Base-by-base conservation (phyloP, 139 green algal genomes). In the Diplosphaera chodatii region DNA sequence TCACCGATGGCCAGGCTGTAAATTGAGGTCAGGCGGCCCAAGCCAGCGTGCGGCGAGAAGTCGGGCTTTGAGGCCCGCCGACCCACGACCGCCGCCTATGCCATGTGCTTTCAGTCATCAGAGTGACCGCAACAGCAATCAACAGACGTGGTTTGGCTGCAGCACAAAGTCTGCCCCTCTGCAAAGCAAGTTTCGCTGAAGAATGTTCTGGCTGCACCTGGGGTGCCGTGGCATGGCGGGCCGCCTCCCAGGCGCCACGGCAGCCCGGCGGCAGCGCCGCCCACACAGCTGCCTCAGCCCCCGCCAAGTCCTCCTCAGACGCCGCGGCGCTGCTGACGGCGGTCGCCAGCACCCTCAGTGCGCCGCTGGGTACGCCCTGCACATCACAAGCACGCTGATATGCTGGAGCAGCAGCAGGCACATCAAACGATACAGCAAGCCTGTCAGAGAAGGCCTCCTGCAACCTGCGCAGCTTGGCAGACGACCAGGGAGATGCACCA, bases 241-340 rank as follows among this genome's bases (percentile, higher is more conserved):
- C 31, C 3, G 31, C 23, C 27, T 68, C 64, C 30, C 29, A 68
- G 20, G 29, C 64, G 59, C 64, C 31, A 8, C 30, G 31, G 64
- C 64, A 70, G 33, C 31, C 33, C 21, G 33, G 48, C 18, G 81
- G 81, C 69, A 84, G 37, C 64, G 75, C 64, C 27, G 64, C 68
- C 67, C 75, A 74, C 67, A 88, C 75, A 64, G 83, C 80, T 10
- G 65, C 71, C 25, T 75, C 73, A 65, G 81, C 41, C 22, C 80
- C 76, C 27, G 83, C 71, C 37, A 76, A 78, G 8, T 85, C 78
- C 18, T 10, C 48, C 3, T 3, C 16, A 18, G 13, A 27, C 16
- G 8, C 48, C 13, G 48, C 16, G 48, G 34, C 70, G 21, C 66
- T 28, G 6, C 28, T 30, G 40, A 28, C 70, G 31, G 63, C 56